Evolutionary conservation across 768 basidiomycete genomes (phyloP).

Genomic region (Rhodotorula taiwanensis): DNA sequence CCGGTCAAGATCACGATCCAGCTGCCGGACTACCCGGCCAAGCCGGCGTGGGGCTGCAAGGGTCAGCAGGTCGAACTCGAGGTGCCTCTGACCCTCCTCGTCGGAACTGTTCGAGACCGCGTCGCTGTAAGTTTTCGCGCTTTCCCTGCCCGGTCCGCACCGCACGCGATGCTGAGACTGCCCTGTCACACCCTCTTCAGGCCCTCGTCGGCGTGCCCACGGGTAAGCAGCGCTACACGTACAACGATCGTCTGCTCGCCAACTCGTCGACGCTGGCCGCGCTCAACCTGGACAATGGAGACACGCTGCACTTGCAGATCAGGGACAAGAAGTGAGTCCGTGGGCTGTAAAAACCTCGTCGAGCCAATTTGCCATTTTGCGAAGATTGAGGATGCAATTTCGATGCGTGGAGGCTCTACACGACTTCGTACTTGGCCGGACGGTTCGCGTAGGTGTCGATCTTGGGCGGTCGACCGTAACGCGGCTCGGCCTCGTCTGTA

Average conservation of each 20-base stretch:
- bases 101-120: slow-evolving; percentile 83
- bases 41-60: slow-evolving; percentile 89
- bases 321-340: slow-evolving; percentile 35
- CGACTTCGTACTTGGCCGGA: slow-evolving; percentile 2
- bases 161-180: background rate
- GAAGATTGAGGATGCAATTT: background rate
- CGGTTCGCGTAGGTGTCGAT: slow-evolving; percentile 48
- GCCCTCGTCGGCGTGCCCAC: slow-evolving; percentile 29
- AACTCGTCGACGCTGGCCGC: slow-evolving; percentile 35
- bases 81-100: slow-evolving; percentile 71
- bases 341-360: background rate
- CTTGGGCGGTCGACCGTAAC: slow-evolving; percentile 54
- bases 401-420: too few species aligned
- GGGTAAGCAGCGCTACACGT: slow-evolving; percentile 35
- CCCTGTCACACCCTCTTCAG: background rate
- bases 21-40: slow-evolving; percentile 70
- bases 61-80: slow-evolving; percentile 73
- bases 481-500: slow-evolving; percentile 53
- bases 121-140: slow-evolving; percentile 47
- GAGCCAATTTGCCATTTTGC: background rate
- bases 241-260: slow-evolving; percentile 32
- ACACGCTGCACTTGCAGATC: slow-evolving; percentile 19
- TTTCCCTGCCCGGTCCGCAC: background rate
- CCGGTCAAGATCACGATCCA: slow-evolving; percentile 80
- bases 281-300: slow-evolving; percentile 36